A percentile compares a stretch with the other conserved stretches of the same genome.
Evolutionary conservation across 805 yeast species (phyloP).

Genomic region (Metschnikowia colocasiae): DNA sequence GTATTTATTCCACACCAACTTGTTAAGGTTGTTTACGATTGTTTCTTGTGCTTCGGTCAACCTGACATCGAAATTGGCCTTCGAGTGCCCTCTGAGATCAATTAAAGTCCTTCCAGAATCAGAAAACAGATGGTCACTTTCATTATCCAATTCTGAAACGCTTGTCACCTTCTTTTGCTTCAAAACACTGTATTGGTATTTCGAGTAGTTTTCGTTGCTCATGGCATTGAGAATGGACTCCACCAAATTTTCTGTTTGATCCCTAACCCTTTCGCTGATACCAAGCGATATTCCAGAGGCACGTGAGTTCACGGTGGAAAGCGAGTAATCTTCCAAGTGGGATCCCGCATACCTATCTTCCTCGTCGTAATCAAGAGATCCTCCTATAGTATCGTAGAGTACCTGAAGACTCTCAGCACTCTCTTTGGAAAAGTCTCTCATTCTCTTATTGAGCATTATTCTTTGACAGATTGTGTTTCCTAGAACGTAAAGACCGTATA

Average conservation of each 20-base stretch:
- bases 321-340: not conserved
- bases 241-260: constrained; percentile 60
- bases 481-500: constrained; percentile 60
- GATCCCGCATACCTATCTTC: not conserved
- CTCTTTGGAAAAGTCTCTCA: constrained; percentile 26
- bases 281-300: not conserved
- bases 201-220: constrained; percentile 30
- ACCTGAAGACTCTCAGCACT: constrained; percentile 25
- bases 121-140: not conserved
- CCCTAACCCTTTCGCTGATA: constrained; percentile 28
- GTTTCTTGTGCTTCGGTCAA: constrained; percentile 9
- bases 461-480: constrained; percentile 38
- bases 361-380: constrained; percentile 4
- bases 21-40: constrained; percentile 10
- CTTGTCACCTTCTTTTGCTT: constrained; percentile 3
- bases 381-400: constrained; percentile 22
- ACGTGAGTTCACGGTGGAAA: not conserved
- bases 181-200: constrained; percentile 16
- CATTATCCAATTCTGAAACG: not conserved
- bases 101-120: constrained; percentile 3
- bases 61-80: constrained; percentile 10
- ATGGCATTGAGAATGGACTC: constrained; percentile 63
- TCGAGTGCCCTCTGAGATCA: constrained; percentile 12
- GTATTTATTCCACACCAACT: constrained; percentile 13
- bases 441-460: constrained; percentile 27